phyloP scores from a whole-genome alignment of 2,329 filamentous ascomycete species.

The Penicillium nordicum region DNA sequence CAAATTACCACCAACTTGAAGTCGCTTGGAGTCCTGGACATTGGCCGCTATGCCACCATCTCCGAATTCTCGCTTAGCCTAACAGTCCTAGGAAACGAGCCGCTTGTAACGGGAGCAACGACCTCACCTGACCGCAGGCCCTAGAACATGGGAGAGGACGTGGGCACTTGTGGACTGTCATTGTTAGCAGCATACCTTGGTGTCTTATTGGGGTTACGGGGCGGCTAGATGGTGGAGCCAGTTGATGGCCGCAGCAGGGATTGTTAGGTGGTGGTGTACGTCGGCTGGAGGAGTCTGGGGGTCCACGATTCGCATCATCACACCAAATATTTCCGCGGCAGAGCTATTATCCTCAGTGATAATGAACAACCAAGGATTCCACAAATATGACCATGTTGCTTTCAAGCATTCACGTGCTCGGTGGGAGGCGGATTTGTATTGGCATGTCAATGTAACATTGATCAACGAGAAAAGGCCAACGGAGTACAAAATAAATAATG shows the following conservation, averaged over 20 bases:
- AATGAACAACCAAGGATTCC: slow-evolving; percentile 31
- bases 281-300: slow-evolving; percentile 36
- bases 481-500: background rate
- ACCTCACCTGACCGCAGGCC: slow-evolving; percentile 28
- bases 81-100: slow-evolving; percentile 18
- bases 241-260: slow-evolving; percentile 24
- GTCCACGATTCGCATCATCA: slow-evolving; percentile 37
- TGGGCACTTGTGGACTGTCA: slow-evolving; percentile 29
- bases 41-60: slow-evolving; percentile 25
- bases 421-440: slow-evolving; percentile 4
- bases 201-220: slow-evolving; percentile 33
- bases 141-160: slow-evolving; percentile 20
- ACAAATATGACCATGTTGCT: slow-evolving; percentile 35
- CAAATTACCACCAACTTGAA: slow-evolving; percentile 8
- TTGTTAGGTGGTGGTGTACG: slow-evolving; percentile 32
- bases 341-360: slow-evolving; percentile 27
- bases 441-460: background rate
- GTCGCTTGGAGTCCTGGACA: slow-evolving; percentile 12
- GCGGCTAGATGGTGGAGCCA: slow-evolving; percentile 33
- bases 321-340: slow-evolving; percentile 31
- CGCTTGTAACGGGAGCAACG: slow-evolving; percentile 32
- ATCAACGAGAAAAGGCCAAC: background rate
- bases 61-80: slow-evolving; percentile 25
- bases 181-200: slow-evolving; percentile 27
- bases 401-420: slow-evolving; percentile 21